Conservation (phyloP, 495 filamentous ascomycete species). For the Hypoxylon crocopeplum region DNA sequence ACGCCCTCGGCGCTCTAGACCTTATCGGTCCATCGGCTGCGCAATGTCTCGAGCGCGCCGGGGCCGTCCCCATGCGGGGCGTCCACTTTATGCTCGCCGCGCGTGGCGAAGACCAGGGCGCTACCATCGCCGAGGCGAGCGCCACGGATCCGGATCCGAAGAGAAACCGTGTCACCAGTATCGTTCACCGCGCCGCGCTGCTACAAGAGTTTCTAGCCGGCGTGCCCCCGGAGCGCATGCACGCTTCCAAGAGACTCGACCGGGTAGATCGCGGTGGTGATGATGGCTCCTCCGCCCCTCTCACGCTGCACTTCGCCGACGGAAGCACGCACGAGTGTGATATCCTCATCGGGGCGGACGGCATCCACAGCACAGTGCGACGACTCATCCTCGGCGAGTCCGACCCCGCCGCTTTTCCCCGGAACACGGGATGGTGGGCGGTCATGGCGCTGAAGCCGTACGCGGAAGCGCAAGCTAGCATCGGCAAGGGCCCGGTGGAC, state of each 20-base stretch:
- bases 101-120: constrained; percentile 2
- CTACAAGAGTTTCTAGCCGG: constrained; percentile 16
- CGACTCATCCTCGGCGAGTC: constrained; percentile 16
- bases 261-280: constrained; percentile 18
- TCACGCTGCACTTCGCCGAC: constrained; percentile 40
- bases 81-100: constrained; percentile 26
- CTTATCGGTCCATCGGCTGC: constrained; percentile 11
- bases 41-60: constrained; percentile 3
- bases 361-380: constrained; percentile 51
- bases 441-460: constrained; percentile 28
- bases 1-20: constrained; percentile 4
- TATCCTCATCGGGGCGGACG: constrained; percentile 58
- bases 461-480: constrained; percentile 11
- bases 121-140: not conserved
- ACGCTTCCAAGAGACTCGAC: constrained; percentile 26
- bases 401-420: constrained; percentile 13
- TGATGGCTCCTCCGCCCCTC: not conserved
- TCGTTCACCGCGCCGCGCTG: constrained; percentile 18
- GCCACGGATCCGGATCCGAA: not conserved
- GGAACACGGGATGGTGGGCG: constrained; percentile 19
- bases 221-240: constrained; percentile 12
- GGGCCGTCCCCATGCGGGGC: constrained; percentile 25
- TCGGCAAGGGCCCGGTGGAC: constrained; percentile 17
- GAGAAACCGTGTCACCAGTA: constrained; percentile 16
- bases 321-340: constrained; percentile 46